Percentiles rank a stretch among this genome's conserved stretches.
phyloP scores from a whole-genome alignment of 352 stramenopile species.

The Phytophthora brassicae region DNA sequence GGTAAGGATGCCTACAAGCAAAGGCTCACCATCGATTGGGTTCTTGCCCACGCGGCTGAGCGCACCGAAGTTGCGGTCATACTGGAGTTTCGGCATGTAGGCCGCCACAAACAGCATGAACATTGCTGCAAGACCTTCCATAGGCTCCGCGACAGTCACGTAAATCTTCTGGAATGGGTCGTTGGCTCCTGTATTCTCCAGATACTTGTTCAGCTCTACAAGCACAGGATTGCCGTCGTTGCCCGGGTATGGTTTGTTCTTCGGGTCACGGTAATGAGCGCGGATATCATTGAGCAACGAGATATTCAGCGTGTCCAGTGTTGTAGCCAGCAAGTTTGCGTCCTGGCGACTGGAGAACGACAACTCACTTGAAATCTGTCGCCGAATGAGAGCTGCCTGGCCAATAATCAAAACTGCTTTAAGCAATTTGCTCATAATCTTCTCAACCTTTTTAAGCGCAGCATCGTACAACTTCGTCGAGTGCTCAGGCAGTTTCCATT shows the following conservation, averaged over 20 bases:
- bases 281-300: conserved; percentile 89
- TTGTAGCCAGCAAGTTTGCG: conserved; percentile 89
- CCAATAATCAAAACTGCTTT: conserved; percentile 93
- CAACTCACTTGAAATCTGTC: conserved; percentile 91
- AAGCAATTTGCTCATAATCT: conserved; percentile 93
- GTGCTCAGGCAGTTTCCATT: conserved; percentile 90
- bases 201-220: conserved; percentile 90
- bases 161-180: conserved; percentile 95
- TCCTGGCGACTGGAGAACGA: conserved; percentile 90
- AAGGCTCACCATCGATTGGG: conserved; percentile 90
- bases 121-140: conserved; percentile 89
- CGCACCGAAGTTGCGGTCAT: conserved; percentile 90
- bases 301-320: conserved; percentile 90
- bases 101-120: conserved; percentile 93
- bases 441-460: conserved; percentile 93
- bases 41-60: conserved; percentile 90
- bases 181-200: conserved; percentile 91
- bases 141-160: conserved; percentile 89
- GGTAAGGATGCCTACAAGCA: conserved; percentile 91
- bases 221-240: conserved; percentile 83
- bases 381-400: conserved; percentile 92
- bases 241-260: conserved; percentile 79
- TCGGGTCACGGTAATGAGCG: conserved; percentile 82
- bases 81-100: conserved; percentile 94
- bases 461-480: conserved; percentile 85